Evolutionary conservation across 140 eudicot species (phyloP).

Genomic region (Ambrosia hybrid): DNA sequence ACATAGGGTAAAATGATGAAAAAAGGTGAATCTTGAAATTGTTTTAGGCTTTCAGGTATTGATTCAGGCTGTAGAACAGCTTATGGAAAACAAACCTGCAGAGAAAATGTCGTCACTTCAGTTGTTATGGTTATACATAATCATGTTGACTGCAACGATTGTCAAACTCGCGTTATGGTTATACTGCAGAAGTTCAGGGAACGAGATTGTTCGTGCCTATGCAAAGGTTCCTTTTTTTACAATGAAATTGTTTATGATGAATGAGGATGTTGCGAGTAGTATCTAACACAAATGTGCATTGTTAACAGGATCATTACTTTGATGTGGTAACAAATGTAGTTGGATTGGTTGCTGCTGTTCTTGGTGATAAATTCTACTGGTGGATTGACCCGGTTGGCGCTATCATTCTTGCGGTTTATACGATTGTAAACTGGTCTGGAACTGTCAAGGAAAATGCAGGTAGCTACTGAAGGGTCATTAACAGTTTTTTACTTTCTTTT

Average conservation of each 20-base stretch:
- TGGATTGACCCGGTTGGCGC: constrained; percentile 97
- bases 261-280: neutral
- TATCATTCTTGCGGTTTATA: constrained; percentile 76
- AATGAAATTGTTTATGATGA: neutral
- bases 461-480: constrained; percentile 14
- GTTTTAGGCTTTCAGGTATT: constrained; percentile 83
- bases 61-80: constrained; percentile 74
- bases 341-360: constrained; percentile 88
- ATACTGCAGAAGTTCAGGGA: constrained; percentile 87
- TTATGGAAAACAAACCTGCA: constrained; percentile 46
- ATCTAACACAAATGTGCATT: constrained; percentile 8
- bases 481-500: neutral
- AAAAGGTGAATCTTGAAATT: neutral
- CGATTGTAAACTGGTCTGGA: constrained; percentile 87
- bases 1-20: neutral
- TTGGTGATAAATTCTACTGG: constrained; percentile 84
- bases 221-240: constrained; percentile 53
- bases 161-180: constrained; percentile 82
- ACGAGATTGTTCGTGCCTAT: constrained; percentile 87
- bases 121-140: constrained; percentile 69
- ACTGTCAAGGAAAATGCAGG: constrained; percentile 98
- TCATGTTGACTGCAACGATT: constrained; percentile 73
- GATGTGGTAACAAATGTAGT: constrained; percentile 91
- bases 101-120: constrained; percentile 60
- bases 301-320: constrained; percentile 84